Conservation (phyloP, 176 grass and related monocot species). For the Sorghum bicolor region DNA sequence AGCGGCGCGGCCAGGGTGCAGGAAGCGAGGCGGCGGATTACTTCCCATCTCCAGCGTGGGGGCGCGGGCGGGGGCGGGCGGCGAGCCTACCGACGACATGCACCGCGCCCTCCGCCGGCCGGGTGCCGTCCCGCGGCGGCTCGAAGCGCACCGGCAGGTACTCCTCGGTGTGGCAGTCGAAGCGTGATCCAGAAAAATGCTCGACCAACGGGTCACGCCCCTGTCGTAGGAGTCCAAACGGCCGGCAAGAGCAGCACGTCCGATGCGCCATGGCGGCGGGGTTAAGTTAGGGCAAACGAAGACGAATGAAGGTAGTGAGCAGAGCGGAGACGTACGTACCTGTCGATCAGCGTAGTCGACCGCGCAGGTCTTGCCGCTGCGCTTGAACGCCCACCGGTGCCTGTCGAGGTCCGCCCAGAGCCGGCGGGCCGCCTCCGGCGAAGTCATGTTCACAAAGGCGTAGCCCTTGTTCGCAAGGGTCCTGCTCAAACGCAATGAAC, state of each 20-base stretch:
- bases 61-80: not conserved
- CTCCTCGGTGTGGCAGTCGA: not conserved
- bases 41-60: not conserved
- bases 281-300: not conserved
- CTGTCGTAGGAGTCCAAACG: slow-evolving; percentile 2
- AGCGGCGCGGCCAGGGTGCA: not conserved
- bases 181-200: slow-evolving; percentile 38
- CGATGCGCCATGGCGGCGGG: not conserved
- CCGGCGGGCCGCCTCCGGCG: slow-evolving; percentile 32
- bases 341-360: slow-evolving; percentile 39
- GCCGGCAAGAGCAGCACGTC: not conserved
- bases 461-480: slow-evolving; percentile 55
- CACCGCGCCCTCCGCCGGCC: not conserved
- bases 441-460: slow-evolving; percentile 67
- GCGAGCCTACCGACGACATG: slow-evolving; percentile 20
- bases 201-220: not conserved
- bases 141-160: slow-evolving; percentile 52
- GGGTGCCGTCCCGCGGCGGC: slow-evolving; percentile 45
- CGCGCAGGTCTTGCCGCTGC: slow-evolving; percentile 46
- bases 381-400: slow-evolving; percentile 15
- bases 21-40: not conserved
- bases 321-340: slow-evolving; percentile 3
- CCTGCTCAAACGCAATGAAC: not conserved
- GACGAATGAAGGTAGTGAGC: no score
- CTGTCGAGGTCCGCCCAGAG: slow-evolving; percentile 28